Evolutionary conservation across 148 eudicot species (phyloP).

Genomic region (Polygonum maritimum): DNA sequence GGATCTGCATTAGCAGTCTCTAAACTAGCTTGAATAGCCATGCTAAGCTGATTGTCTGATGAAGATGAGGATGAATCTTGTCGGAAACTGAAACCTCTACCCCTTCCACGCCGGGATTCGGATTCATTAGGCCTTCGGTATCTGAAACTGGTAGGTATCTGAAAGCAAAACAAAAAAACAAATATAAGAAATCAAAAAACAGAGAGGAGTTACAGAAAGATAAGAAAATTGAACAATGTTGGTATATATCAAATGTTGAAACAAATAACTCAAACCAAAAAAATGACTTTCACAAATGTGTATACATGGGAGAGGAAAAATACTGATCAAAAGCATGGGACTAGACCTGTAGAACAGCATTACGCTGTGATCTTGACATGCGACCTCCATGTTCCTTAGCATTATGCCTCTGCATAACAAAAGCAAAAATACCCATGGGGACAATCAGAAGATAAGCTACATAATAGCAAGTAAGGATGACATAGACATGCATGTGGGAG

Average conservation of each 20-base stretch:
- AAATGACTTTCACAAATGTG: not conserved
- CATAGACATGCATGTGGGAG: not conserved
- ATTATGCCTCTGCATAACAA: constrained; percentile 67
- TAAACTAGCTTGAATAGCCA: constrained; percentile 66
- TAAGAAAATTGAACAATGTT: not conserved
- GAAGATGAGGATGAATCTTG: constrained; percentile 48
- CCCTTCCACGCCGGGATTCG: constrained; percentile 75
- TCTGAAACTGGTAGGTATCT: constrained; percentile 91
- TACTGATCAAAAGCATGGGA: not conserved
- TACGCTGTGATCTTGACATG: constrained; percentile 92
- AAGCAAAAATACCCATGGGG: not conserved
- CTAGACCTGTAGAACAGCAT: constrained; percentile 77
- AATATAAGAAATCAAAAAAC: not conserved
- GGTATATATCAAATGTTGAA: not conserved
- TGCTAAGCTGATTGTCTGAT: constrained; percentile 41
- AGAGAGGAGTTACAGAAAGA: not conserved
- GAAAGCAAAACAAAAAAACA: constrained; percentile 6
- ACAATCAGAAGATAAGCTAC: not conserved
- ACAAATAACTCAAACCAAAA: not conserved
- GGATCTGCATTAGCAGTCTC: constrained; percentile 31
- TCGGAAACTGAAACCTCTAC: constrained; percentile 36
- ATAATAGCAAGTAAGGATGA: not conserved
- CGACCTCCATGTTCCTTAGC: constrained; percentile 92
- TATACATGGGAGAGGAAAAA: not conserved
- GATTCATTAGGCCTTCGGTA: constrained; percentile 61